Conservation (phyloP, 371 early-diverging fungal species). For the Syncephalastrum racemosum region DNA sequence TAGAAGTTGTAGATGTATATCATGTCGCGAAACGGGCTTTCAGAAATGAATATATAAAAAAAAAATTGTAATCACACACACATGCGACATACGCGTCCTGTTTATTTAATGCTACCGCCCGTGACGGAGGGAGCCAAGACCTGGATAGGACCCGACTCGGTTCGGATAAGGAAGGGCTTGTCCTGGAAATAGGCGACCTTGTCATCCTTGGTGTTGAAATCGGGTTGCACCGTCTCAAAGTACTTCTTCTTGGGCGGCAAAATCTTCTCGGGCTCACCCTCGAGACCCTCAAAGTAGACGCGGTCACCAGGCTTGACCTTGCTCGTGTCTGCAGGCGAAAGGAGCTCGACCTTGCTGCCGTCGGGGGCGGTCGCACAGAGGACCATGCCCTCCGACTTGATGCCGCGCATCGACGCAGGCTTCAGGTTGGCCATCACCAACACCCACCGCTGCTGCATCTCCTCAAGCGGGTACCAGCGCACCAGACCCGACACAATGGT, state of each 20-base stretch:
- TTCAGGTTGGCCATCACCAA: slow-evolving; percentile 78
- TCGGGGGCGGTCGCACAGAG: slow-evolving; percentile 86
- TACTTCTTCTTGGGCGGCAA: slow-evolving; percentile 98
- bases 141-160: slow-evolving; percentile 54
- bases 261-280: slow-evolving; percentile 84
- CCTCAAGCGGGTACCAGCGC: slow-evolving; percentile 83
- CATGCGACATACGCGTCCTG: neutral
- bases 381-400: slow-evolving; percentile 95
- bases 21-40: too few relatives aligned
- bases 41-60: too few relatives aligned
- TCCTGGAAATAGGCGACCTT: slow-evolving; percentile 70
- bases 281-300: slow-evolving; percentile 88
- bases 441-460: slow-evolving; percentile 71
- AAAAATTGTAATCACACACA: too few relatives aligned
- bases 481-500: slow-evolving; percentile 94
- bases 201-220: slow-evolving; percentile 80
- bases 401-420: slow-evolving; percentile 94
- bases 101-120: slow-evolving; percentile 78
- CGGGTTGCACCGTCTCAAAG: slow-evolving; percentile 95
- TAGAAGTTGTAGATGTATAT: too few relatives aligned
- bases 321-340: slow-evolving; percentile 83
- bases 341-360: slow-evolving; percentile 87
- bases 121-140: slow-evolving; percentile 62
- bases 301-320: slow-evolving; percentile 84
- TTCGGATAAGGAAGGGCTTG: slow-evolving; percentile 63